Conservation (phyloP, 2,329 filamentous ascomycete genomes). For the Talaromyces funiculosus region DNA sequence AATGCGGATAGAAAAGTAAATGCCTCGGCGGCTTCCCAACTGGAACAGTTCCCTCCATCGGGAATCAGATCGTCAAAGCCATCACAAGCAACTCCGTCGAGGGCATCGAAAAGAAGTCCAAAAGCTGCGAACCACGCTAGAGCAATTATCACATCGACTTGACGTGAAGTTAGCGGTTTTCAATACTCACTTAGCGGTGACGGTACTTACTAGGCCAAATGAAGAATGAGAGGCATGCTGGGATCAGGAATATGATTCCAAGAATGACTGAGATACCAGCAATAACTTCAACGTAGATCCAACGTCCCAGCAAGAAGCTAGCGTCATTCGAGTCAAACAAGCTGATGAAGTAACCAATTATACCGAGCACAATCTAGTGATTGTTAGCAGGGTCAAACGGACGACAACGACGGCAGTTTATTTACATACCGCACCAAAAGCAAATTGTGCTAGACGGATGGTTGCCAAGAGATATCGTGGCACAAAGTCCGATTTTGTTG, state of each 20-base stretch:
- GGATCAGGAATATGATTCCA: conserved; percentile 66
- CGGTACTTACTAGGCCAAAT: conserved; percentile 53
- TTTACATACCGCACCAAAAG: conserved; percentile 57
- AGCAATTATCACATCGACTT: conserved; percentile 62
- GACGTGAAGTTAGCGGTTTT: background rate
- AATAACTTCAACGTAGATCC: conserved; percentile 72
- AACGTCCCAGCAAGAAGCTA: conserved; percentile 55
- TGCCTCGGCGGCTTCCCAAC: conserved; percentile 65
- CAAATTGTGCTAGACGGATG: conserved; percentile 59
- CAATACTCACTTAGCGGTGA: background rate
- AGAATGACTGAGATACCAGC: conserved; percentile 64
- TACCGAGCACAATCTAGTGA: conserved; percentile 54
- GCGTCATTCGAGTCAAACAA: conserved; percentile 37
- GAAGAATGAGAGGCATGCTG: conserved; percentile 61
- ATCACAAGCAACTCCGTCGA: conserved; percentile 49
- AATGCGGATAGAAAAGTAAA: conserved; percentile 67
- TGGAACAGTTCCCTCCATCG: conserved; percentile 53
- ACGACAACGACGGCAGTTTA: conserved; percentile 16
- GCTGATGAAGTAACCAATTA: conserved; percentile 62
- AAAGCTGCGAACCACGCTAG: conserved; percentile 66
- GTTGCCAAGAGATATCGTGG: conserved; percentile 52
- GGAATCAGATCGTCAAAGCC: conserved; percentile 54
- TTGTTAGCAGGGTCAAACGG: conserved; percentile 16
- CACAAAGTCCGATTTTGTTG: conserved; percentile 42
- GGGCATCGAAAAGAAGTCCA: conserved; percentile 57